Percentiles rank a stretch among this genome's conserved stretches.
These are phyloP conservation scores for Fusarium subglutinans DNA, from an alignment of 2,329 filamentous ascomycete species.

Conservation along the genomic window DNA sequence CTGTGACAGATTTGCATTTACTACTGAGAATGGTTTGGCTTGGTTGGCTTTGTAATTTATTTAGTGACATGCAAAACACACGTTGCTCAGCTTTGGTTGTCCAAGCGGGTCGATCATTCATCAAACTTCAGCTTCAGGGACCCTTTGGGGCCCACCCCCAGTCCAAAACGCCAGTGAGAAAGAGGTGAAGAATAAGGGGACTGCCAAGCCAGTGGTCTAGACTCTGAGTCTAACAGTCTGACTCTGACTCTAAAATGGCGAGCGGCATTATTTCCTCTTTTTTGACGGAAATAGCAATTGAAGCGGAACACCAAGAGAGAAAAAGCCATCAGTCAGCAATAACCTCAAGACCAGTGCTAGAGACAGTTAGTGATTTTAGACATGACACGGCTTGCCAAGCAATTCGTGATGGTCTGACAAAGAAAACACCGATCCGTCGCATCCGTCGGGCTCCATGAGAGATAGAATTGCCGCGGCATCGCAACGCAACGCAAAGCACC, in stretches of 20 bases:
- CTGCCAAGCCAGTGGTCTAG: slow-evolving; percentile 33
- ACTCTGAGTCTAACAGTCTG: slow-evolving; percentile 1
- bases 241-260: neutral
- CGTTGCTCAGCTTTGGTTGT: neutral
- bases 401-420: slow-evolving; percentile 28
- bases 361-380: slow-evolving; percentile 2
- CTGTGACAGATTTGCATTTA: neutral
- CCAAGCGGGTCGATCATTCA: slow-evolving; percentile 21
- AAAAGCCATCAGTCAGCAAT: slow-evolving; percentile 13
- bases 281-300: slow-evolving; percentile 4
- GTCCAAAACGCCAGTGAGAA: slow-evolving; percentile 1
- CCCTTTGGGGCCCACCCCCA: slow-evolving; percentile 12
- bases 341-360: neutral
- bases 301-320: neutral
- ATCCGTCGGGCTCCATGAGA: slow-evolving; percentile 9
- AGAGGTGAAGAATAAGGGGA: slow-evolving; percentile 5
- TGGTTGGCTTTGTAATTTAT: neutral
- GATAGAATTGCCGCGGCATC: slow-evolving; percentile 26
- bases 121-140: neutral
- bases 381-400: slow-evolving; percentile 10
- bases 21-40: neutral
- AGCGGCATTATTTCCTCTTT: slow-evolving; percentile 5
- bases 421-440: slow-evolving; percentile 17
- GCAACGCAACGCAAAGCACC: neutral
- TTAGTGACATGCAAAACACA: slow-evolving; percentile 14